These are phyloP conservation scores for Cyberlindnera saturnus DNA, from an alignment of 805 yeast genomes.

Conservation along the genomic window DNA sequence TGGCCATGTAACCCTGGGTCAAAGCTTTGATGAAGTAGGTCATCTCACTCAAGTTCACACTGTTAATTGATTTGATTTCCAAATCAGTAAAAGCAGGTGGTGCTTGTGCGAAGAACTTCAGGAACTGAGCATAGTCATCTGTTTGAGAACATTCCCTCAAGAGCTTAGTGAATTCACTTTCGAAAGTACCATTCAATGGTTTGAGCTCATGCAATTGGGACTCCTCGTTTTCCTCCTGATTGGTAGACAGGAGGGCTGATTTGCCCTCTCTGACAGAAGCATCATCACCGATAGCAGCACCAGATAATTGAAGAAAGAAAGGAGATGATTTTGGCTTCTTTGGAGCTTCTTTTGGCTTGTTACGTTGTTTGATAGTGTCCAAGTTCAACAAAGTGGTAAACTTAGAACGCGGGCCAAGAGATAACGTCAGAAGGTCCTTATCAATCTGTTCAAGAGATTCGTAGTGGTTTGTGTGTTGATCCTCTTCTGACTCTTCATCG, in stretches of 20 bases:
- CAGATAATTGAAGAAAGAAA: slow-evolving; percentile 69
- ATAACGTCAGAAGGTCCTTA: slow-evolving; percentile 60
- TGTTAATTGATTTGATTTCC: slow-evolving; percentile 75
- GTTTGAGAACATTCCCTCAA: slow-evolving; percentile 44
- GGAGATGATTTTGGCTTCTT: slow-evolving; percentile 77
- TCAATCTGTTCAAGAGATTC: slow-evolving; percentile 59
- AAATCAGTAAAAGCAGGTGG: slow-evolving; percentile 79
- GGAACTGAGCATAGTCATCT: slow-evolving; percentile 42
- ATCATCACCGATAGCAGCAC: slow-evolving; percentile 65
- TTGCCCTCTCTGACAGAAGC: slow-evolving; percentile 40
- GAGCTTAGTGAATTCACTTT: slow-evolving; percentile 63
- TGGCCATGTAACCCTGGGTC: slow-evolving; percentile 47
- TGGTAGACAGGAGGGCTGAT: slow-evolving; percentile 13
- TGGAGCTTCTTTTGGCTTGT: slow-evolving; percentile 85
- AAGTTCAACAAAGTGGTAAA: slow-evolving; percentile 73
- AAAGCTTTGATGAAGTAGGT: slow-evolving; percentile 62
- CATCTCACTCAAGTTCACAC: slow-evolving; percentile 58
- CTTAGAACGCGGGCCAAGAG: slow-evolving; percentile 70
- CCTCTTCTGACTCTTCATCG: slow-evolving; percentile 25
- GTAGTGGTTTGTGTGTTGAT: slow-evolving; percentile 32
- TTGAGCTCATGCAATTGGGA: slow-evolving; percentile 15
- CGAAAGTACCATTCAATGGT: slow-evolving; percentile 44
- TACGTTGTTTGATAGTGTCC: slow-evolving; percentile 79
- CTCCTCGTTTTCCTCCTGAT: slow-evolving; percentile 6
- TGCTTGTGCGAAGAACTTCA: slow-evolving; percentile 47